Base-by-base conservation (phyloP, 2,329 filamentous ascomycete genomes). In the Pseudomassariella vexata region DNA sequence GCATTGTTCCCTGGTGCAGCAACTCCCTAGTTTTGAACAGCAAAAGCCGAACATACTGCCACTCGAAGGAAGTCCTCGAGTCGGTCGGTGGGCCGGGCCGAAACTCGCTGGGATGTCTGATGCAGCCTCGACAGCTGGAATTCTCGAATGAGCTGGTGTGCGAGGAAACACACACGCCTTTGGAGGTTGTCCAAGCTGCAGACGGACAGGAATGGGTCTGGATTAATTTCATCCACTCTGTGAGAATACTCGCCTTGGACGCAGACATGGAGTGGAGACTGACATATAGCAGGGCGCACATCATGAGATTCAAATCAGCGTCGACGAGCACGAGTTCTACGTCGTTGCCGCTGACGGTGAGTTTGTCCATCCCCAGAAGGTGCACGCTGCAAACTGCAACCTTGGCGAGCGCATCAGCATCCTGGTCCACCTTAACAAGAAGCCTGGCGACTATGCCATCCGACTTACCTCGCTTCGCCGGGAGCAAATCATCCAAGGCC, bases 171-270 rank as follows among this genome's bases (percentile, higher is more conserved):
- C 28, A 36, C 14, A 30, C 35, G 3, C 30, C 31, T 5, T 38
- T 42, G 5, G 40, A 42, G 31, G 28, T 42, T 7, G 21, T 38
- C 14, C 26, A 37, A 14, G 30, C 35, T 2, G 14, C 21, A 30
- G 18, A 30, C 19, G 40, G 38, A 9, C 33, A 42, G 11, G 32
- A 37, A 17, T 42, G 40, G 40, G 22, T 42, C 1, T 40, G 32
- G 32, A 40, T 42, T 19, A 42, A 42, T 21, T 42, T 42, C 19
- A 40, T 42, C 19, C 35, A 42, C 14, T 42, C 40, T 1, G 40
- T n/a, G n/a, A n/a, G n/a, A n/a, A n/a, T n/a, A n/a, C n/a, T n/a
- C n/a, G n/a, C n/a, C n/a, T n/a, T n/a, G n/a, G n/a, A n/a, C n/a
- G n/a, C n/a, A n/a, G n/a, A n/a, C n/a, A n/a, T n/a, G n/a, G n/a